Base-by-base conservation (phyloP, 2,329 filamentous ascomycete genomes). In the Curvularia sp. region DNA sequence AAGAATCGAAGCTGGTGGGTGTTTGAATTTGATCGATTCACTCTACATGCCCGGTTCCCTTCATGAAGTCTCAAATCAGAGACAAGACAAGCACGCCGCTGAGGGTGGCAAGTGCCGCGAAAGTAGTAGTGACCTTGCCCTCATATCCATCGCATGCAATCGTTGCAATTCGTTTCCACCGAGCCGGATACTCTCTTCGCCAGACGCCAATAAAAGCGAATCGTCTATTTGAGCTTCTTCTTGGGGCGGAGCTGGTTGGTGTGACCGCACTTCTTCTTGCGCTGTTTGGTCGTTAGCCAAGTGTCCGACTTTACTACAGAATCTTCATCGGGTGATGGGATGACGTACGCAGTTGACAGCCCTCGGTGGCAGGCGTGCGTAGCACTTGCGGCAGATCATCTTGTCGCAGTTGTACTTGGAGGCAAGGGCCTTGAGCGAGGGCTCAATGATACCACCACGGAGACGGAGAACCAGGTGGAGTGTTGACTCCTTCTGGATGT, bases 321-420 rank as follows among this genome's bases (percentile, higher is more conserved):
- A 12, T 10, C 18, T 25, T 23, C 38, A 45, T 36, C 28, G 18
- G 8, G 10, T 15, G 13, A 42, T 42, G 5, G 43, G 48, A 28
- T 19, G 18, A 70, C 69, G 53, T 70, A 72, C 69, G 92, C 95
- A 99, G 91, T 99, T 99, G 88, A 94, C 97, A 78, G 95, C 95
- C 89, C 95, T 92, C 74, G 94, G 94, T 72, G 94, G 94, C 69
- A 98, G 93, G 82, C 94, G 93, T 69, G 87, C 86, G 84, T 98
- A 98, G 91, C 95, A 99, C 91, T 99, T 98, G 87, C 95, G 94
- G 92, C 95, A 98, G 84, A 98, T 97, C 73, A 94, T 94, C 90
- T 97, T 97, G 74, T 98, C 95, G 91, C 94, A 98, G 90, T 99
- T 98, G 89, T 96, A 98, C 88, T 97, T 97, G 86, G 90, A 93